Evolutionary conservation across 768 basidiomycete genomes (phyloP).

Genomic region (Amanita pseudoporphyria): DNA sequence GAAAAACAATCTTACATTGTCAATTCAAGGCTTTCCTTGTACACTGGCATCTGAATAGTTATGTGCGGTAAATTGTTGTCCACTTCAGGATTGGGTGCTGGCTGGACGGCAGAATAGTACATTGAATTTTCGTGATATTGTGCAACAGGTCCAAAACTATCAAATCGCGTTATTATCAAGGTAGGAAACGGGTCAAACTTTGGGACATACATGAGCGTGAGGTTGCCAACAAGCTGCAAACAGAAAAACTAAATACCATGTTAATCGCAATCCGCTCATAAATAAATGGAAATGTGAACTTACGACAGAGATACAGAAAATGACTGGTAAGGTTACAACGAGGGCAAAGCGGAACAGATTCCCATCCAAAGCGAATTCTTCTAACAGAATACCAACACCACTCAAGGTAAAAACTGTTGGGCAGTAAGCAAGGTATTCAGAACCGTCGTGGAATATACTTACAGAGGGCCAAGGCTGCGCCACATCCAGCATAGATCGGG

Average conservation of each 20-base stretch:
- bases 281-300: conserved; percentile 16
- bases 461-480: conserved; percentile 57
- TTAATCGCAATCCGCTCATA: background rate
- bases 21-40: conserved; percentile 70
- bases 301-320: conserved; percentile 72
- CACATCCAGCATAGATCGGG: conserved; percentile 62
- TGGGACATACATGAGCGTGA: conserved; percentile 40
- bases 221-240: conserved; percentile 57
- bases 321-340: conserved; percentile 52
- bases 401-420: conserved; percentile 48
- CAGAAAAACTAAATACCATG: conserved; percentile 54
- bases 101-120: conserved; percentile 68
- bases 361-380: conserved; percentile 63
- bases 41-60: conserved; percentile 79
- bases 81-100: conserved; percentile 55
- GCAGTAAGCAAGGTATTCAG: background rate
- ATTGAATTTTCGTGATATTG: conserved; percentile 80
- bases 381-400: conserved; percentile 48
- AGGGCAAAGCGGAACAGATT: conserved; percentile 55
- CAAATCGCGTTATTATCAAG: conserved; percentile 5
- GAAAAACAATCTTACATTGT: conserved; percentile 47
- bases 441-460: conserved; percentile 13
- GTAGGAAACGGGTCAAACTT: conserved; percentile 16
- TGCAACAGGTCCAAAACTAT: conserved; percentile 64
- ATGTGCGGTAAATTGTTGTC: conserved; percentile 67